Percentiles rank a stretch among this genome's conserved stretches.
These are phyloP conservation scores for Ligustrum vulgare DNA, from an alignment of 257 asterid genomes.

Conservation along the genomic window DNA sequence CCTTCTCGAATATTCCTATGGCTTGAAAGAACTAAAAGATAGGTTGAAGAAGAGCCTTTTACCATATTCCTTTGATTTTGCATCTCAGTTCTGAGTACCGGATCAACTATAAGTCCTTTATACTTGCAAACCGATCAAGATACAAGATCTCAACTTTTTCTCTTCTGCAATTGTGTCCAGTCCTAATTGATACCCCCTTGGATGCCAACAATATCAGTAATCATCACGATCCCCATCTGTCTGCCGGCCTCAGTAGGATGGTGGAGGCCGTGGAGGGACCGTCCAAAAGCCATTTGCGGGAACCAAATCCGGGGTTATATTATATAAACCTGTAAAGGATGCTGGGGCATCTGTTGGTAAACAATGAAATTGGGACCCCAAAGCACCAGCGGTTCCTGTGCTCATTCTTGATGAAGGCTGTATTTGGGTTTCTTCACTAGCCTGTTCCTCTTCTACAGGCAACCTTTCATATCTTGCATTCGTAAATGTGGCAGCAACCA, in stretches of 20 bases:
- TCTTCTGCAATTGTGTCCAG: background rate
- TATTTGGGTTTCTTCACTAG: slow-evolving; percentile 33
- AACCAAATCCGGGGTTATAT: slow-evolving; percentile 43
- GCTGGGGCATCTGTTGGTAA: slow-evolving; percentile 24
- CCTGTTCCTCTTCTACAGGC: slow-evolving; percentile 57
- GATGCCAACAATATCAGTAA: background rate
- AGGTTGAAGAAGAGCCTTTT: background rate
- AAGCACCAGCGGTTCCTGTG: slow-evolving; percentile 18
- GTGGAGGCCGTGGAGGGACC: slow-evolving; percentile 54
- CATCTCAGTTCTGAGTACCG: background rate
- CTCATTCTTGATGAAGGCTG: slow-evolving; percentile 24
- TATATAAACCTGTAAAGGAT: slow-evolving; percentile 37
- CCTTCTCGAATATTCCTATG: slow-evolving; percentile 32
- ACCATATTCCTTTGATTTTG: background rate
- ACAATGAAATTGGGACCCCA: slow-evolving; percentile 25
- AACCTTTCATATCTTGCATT: slow-evolving; percentile 72
- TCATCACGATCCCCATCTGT: background rate
- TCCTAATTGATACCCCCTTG: background rate
- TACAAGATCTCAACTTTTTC: background rate
- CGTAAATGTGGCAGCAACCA: slow-evolving; percentile 71
- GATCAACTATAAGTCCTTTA: background rate
- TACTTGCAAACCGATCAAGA: background rate
- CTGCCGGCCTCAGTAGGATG: slow-evolving; percentile 32
- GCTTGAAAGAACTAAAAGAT: slow-evolving; percentile 31
- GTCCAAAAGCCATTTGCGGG: slow-evolving; percentile 66